Evolutionary conservation across 2,329 filamentous ascomycete genomes (phyloP).

Genomic region (Fusarium cyanostomum): DNA sequence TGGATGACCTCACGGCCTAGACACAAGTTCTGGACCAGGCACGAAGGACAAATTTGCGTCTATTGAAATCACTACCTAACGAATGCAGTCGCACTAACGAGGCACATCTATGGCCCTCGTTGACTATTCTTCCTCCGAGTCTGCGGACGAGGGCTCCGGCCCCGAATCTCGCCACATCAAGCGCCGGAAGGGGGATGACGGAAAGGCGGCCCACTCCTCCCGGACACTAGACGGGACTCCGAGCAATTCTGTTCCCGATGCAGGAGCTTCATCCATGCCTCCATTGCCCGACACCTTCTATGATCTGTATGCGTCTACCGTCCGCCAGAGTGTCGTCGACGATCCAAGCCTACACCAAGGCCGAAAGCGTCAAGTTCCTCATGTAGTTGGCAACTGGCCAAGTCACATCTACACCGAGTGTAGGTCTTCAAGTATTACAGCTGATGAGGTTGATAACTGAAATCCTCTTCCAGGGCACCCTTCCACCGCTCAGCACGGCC

Average conservation of each 20-base stretch:
- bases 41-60: neutral
- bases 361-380: constrained; percentile 81
- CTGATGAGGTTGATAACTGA: neutral
- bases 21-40: neutral
- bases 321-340: constrained; percentile 80
- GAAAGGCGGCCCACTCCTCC: constrained; percentile 26
- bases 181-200: constrained; percentile 47
- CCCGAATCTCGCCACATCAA: constrained; percentile 46
- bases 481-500: constrained; percentile 54
- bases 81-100: neutral
- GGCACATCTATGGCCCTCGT: constrained; percentile 66
- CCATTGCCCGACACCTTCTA: constrained; percentile 84
- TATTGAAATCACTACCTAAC: constrained; percentile 4
- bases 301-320: constrained; percentile 86
- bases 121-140: constrained; percentile 60
- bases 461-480: constrained; percentile 61
- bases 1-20: neutral
- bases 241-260: neutral
- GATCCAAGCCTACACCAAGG: constrained; percentile 88
- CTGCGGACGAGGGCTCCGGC: constrained; percentile 38
- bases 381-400: constrained; percentile 91
- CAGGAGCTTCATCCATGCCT: constrained; percentile 59
- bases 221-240: neutral
- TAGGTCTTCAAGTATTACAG: constrained; percentile 57
- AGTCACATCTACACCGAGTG: constrained; percentile 94